Percentiles rank a stretch among this genome's conserved stretches.
Conservation (phyloP, 202 grass and related monocot species). For the Panicum hallii region DNA sequence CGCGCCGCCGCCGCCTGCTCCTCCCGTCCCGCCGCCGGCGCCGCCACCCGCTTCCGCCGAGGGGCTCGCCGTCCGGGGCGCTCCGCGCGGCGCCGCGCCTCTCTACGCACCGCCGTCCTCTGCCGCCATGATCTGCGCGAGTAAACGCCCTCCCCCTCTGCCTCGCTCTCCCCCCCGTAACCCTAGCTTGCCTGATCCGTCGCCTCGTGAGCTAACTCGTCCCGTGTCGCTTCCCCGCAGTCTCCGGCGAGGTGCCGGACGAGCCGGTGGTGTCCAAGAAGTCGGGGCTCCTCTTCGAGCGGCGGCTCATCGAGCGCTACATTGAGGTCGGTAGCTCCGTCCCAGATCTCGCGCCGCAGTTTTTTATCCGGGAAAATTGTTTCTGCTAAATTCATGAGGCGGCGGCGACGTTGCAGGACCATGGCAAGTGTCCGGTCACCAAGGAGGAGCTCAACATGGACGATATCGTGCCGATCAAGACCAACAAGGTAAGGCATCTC, state of each 20-base stretch:
- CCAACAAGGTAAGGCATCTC: constrained; percentile 71
- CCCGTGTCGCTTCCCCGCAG: constrained; percentile 43
- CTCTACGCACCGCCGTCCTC: not conserved
- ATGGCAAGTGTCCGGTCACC: constrained; percentile 92
- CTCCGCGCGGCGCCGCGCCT: not conserved
- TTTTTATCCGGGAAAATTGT: not conserved
- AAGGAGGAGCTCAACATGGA: constrained; percentile 94
- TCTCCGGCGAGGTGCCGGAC: constrained; percentile 96
- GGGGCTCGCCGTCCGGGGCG: not conserved
- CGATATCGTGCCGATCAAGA: constrained; percentile 89
- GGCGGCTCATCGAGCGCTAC: constrained; percentile 87
- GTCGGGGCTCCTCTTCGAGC: constrained; percentile 90
- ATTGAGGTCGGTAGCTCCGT: constrained; percentile 57
- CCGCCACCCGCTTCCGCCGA: constrained; percentile 24
- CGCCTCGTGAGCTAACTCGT: constrained; percentile 39
- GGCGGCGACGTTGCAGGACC: constrained; percentile 52
- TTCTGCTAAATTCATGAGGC: constrained; percentile 9
- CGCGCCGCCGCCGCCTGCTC: not conserved
- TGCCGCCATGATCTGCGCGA: constrained; percentile 87
- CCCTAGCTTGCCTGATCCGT: constrained; percentile 46
- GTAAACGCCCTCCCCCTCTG: constrained; percentile 41
- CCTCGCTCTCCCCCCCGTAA: constrained; percentile 36
- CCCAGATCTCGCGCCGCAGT: not conserved
- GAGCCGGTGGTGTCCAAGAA: constrained; percentile 97
- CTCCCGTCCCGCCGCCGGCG: constrained; percentile 33